Percentiles rank a stretch among this genome's conserved stretches.
phyloP scores from a whole-genome alignment of 1,284 basidiomycete species.

The Vanrija sp. region DNA sequence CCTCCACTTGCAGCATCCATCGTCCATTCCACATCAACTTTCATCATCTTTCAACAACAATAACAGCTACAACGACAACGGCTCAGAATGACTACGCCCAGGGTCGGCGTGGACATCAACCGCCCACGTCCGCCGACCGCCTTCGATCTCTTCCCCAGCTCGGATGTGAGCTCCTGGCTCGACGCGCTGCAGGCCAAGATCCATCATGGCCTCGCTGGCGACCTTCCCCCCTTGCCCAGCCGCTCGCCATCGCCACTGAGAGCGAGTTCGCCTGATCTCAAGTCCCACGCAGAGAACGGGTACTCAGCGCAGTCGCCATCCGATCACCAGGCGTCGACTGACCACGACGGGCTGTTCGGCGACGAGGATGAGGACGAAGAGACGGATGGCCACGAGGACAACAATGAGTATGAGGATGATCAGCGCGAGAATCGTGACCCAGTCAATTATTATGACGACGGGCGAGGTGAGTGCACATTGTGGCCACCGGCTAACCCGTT shows the following conservation, averaged over 20 bases:
- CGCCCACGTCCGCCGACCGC: constrained; percentile 10
- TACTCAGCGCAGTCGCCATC: neutral
- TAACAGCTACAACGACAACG: neutral
- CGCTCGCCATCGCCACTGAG: constrained; percentile 3
- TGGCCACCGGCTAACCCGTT: too few species aligned
- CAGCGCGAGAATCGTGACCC: neutral
- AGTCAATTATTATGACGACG: neutral
- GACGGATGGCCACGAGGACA: neutral
- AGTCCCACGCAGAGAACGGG: neutral
- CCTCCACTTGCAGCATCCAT: too few species aligned
- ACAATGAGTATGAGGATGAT: constrained; percentile 1
- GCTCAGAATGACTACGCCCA: neutral
- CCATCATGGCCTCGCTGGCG: constrained; percentile 10
- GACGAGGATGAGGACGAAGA: neutral
- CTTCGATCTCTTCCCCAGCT: constrained; percentile 24
- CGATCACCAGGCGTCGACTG: neutral
- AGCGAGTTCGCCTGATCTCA: neutral
- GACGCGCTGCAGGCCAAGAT: constrained; percentile 32
- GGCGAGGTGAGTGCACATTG: too few species aligned
- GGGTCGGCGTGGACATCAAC: neutral
- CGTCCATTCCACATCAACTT: too few species aligned
- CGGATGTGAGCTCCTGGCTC: constrained; percentile 29
- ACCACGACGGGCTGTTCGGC: neutral
- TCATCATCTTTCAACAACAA: too few species aligned
- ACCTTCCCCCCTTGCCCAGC: constrained; percentile 14